Evolutionary conservation across 352 stramenopile species (phyloP), one percentile per base, ranked within the genome.

Genomic region (Pythium pyrilobum): DNA sequence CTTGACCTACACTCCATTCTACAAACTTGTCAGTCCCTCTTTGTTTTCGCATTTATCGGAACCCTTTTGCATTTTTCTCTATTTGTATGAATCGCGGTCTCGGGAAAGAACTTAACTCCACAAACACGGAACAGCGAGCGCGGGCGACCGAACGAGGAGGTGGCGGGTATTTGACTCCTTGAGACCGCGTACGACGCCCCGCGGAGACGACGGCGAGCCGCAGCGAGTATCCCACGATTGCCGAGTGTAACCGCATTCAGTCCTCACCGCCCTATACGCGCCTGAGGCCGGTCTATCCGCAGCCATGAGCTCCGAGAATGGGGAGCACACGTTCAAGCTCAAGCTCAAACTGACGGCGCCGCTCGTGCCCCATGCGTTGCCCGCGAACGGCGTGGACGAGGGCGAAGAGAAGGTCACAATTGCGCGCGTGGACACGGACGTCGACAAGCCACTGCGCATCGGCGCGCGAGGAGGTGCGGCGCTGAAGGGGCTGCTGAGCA

Each of bases 401-500:
- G 52, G 55, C 40, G n/a, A 62, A 24, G 45, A 5, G 24, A 18
- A 28, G 37, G 37, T 62, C 24, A 20, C 48, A 23, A 36, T 52
- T 38, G 41, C 31, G 49, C 77, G 49, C 47, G 57, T 66, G 52
- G 52, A 61, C 23, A 38, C 38, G 21, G 45, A 59, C 49, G 25
- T 29, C 1, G 25, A 65, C 21, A 72, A 78, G 59, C 72, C 77
- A 53, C 61, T 85, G 45, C 69, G 85, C 29, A 84, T 94, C 20
- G 84, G 84, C 25, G 81, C 79, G 8, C 74, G 71, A 25, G 84
- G 84, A 29, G 84, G 79, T 44, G 74, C 67, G n/a, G 75, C 77
- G 40, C 67, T 95, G 18, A 90, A 92, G 52, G 84, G 90, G 38
- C 60, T 95, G 28, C 67, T 95, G 33, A 89, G 77, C 40, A 95